These are phyloP conservation scores for Xylaria sp. DNA, from an alignment of 2,329 filamentous ascomycete genomes.

Conservation along the genomic window DNA sequence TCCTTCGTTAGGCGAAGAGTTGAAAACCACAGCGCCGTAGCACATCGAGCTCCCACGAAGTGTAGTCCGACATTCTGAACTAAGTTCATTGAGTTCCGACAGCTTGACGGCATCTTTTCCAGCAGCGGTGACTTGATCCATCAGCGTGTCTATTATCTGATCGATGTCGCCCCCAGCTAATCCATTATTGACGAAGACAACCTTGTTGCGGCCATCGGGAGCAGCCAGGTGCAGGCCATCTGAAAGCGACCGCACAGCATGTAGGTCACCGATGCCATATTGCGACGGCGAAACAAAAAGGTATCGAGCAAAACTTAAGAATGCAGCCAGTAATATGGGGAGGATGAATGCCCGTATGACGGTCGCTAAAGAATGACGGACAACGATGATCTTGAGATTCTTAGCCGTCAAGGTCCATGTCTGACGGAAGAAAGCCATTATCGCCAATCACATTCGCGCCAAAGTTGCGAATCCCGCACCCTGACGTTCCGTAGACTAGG, in stretches of 20 bases:
- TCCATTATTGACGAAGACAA: slow-evolving; percentile 84
- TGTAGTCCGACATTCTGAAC: slow-evolving; percentile 70
- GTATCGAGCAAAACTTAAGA: slow-evolving; percentile 79
- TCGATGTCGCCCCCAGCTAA: slow-evolving; percentile 76
- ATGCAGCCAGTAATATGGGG: slow-evolving; percentile 66
- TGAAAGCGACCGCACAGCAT: slow-evolving; percentile 70
- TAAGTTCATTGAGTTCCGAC: slow-evolving; percentile 65
- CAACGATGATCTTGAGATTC: slow-evolving; percentile 68
- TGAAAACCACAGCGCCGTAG: slow-evolving; percentile 79
- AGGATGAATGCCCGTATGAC: slow-evolving; percentile 67
- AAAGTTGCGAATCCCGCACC: slow-evolving; percentile 16
- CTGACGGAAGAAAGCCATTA: slow-evolving; percentile 66
- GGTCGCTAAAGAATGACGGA: slow-evolving; percentile 64
- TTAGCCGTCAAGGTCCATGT: slow-evolving; percentile 70
- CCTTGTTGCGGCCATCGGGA: slow-evolving; percentile 68
- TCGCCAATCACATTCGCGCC: slow-evolving; percentile 25
- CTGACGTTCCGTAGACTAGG: slow-evolving; percentile 8
- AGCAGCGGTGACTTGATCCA: slow-evolving; percentile 63
- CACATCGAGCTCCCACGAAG: slow-evolving; percentile 75
- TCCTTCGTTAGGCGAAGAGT: slow-evolving; percentile 79
- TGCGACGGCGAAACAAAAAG: slow-evolving; percentile 81
- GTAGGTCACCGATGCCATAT: slow-evolving; percentile 75
- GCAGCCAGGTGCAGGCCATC: slow-evolving; percentile 69
- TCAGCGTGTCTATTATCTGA: slow-evolving; percentile 72
- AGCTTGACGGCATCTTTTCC: slow-evolving; percentile 67